Evolutionary conservation across 1,139 yeast species (phyloP), one percentile per base, ranked within the genome.

Genomic region (Taphrina sp.): DNA sequence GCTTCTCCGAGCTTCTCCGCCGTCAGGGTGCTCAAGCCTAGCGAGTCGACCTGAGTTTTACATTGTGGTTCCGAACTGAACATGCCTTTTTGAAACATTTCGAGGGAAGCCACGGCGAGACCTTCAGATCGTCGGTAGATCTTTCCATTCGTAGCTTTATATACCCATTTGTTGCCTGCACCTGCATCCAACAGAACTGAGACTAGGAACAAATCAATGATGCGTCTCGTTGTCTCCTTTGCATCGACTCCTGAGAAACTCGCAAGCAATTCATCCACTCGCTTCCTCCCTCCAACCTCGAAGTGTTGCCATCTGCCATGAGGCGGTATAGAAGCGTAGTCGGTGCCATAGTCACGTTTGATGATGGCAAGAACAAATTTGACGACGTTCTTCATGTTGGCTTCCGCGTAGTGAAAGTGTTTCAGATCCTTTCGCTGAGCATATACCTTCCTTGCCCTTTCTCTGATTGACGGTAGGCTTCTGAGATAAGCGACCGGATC

Each of bases 301-400:
- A 80, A 73, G 65, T 80, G 84, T 64, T 79, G 83, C 78, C 80
- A 79, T 57, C 85, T 71, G 2, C 84, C 84, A 64, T 80, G 84
- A 10, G 82, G 79, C 2, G 85, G 84, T 52, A 80, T 80, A 1
- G 65, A 56, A 10, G 62, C 62, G 53, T 69, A 72, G 55, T 72
- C 66, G 2, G 66, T 63, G 1, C 69, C 70, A 57, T 73, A 76
- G 59, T 75, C 79, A 36, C 76, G 69, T 24, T 66, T 65, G 46
- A 79, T 43, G 22, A 61, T 49, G 5, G 46, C 36, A 12, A 49
- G 39, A 24, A 49, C 54, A 19, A 49, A 49, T 12, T 39, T 35
- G 5, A 49, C 54, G 17, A 49, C 54, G 16, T 39, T 29, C 31
- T 41, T 22, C 10, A 49, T 7, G 17, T 24, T 35, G 38, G 35